Base-by-base conservation (phyloP, 495 filamentous ascomycete genomes). In the Neurospora sp. region DNA sequence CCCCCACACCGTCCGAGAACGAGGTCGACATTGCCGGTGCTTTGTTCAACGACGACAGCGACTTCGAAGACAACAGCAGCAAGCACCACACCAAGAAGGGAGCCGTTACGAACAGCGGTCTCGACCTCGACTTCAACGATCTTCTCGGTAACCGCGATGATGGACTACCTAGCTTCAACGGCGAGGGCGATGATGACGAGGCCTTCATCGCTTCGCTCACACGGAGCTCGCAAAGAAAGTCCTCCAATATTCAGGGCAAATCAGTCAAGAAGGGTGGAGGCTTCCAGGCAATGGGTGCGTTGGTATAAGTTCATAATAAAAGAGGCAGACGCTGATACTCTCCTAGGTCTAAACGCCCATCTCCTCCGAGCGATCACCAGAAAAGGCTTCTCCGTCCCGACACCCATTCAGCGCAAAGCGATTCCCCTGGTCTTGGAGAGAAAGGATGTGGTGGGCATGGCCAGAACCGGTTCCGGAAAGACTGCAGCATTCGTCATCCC, bases 401-500 rank as follows among this genome's bases (percentile, higher is more conserved):
- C 96, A 5, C 96, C 96, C 0, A 98, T 99, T 80, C 96, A 99
- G 85, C 88, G 96, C 42, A 98, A 98, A 84, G 92, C 96, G 10
- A 96, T 99, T 65, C 96, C 96, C 5, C 85, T 98, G 71, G 86
- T 98, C 53, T 85, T 97, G 78, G 93, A 97, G 61, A 88, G 91
- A 71, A 89, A 91, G 76, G 95, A 99, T 85, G 93, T 99, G 5
- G 94, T 98, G 9, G 96, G 93, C 72, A 99, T 98, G 96, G 96
- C 96, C 5, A 87, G 96, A 69, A 99, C 96, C 22, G 96, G 96
- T 80, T 97, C 93, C 44, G 96, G 96, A 80, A 99, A 99, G 84
- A 97, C 94, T 1, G 96, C 95, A 2, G 95, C 96, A 16, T 99
- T 99, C 80, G 93, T 99, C 6, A 95, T 99, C 72, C 96, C 96